Base-by-base conservation (phyloP, 2,329 filamentous ascomycete genomes). In the Coniochaeta hoffmannii region DNA sequence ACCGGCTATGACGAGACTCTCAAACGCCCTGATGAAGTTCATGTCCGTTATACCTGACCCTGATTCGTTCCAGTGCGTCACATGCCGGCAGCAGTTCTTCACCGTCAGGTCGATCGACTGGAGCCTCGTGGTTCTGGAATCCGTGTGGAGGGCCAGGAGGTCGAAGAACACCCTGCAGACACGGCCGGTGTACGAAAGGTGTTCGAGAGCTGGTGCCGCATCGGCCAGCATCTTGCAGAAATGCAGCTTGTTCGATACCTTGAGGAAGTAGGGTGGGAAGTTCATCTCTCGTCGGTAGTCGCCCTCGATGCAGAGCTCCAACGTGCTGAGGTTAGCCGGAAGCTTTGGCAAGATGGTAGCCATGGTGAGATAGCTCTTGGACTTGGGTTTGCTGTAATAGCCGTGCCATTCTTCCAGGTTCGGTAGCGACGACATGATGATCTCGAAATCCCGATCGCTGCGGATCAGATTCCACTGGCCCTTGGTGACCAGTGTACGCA, bases 391-490 rank as follows among this genome's bases (percentile, higher is more conserved):
- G 65, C 83, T 86, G 72, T 83, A 85, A 6, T 78, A 80, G n/a
- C 76, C 79, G 57, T 82, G 79, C 81, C 81, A 84, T 61, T 82
- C 80, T 53, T 72, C 70, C n/a, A 90, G 70, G 58, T 81, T 84
- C 1, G 88, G 88, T 44, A 90, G 67, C 5, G 86, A 86, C 12
- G 71, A 68, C 19, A 82, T 75, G 52, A 91, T 77, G 53, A 75
- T 76, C 55, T 76, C 70, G 69, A 88, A 90, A 66, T 90, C 86
- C 17, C 74, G 71, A 44, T 80, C 72, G 15, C 78, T 74, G 50
- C 87, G 77, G 68, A 89, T 86, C 28, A 90, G 76, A 64, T 90
- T 90, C 87, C 87, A 91, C 61, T 89, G 86, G 7, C 87, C 87
- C 62, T 87, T 85, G 68, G 87, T 86, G 44, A 90, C 81, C 19